Evolutionary conservation across 768 basidiomycete species (phyloP).

Genomic region (Lactifluus echinatus): DNA sequence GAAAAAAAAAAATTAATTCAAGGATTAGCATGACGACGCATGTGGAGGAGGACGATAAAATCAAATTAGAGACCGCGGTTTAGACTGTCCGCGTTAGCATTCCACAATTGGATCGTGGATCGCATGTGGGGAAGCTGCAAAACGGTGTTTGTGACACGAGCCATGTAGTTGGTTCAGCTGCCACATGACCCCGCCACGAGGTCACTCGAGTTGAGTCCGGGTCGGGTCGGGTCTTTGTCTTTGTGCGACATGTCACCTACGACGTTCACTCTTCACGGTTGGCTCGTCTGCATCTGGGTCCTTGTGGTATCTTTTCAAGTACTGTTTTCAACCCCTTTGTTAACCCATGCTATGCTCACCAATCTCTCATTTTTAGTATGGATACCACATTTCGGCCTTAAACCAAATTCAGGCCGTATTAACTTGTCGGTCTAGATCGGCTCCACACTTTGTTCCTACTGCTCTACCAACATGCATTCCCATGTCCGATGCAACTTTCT

Average conservation of each 20-base stretch:
- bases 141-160: too few species aligned
- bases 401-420: slow-evolving; percentile 80
- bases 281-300: slow-evolving; percentile 60
- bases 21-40: too few species aligned
- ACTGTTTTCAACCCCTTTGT: slow-evolving; percentile 8
- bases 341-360: background rate
- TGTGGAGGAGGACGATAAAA: too few species aligned
- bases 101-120: too few species aligned
- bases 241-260: background rate
- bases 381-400: slow-evolving; percentile 87
- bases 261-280: slow-evolving; percentile 51
- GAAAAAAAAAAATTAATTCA: too few species aligned
- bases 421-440: slow-evolving; percentile 60
- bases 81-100: too few species aligned
- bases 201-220: too few species aligned
- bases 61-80: too few species aligned
- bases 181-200: too few species aligned
- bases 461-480: slow-evolving; percentile 66
- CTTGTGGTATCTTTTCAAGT: slow-evolving; percentile 51
- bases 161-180: background rate
- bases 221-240: too few species aligned
- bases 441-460: slow-evolving; percentile 22
- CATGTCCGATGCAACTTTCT: slow-evolving; percentile 71
- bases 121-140: too few species aligned
- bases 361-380: slow-evolving; percentile 43